A percentile compares a stretch with the other conserved stretches of the same genome.
phyloP scores from a whole-genome alignment of 208 protist species.

The Crithidia sp. region DNA sequence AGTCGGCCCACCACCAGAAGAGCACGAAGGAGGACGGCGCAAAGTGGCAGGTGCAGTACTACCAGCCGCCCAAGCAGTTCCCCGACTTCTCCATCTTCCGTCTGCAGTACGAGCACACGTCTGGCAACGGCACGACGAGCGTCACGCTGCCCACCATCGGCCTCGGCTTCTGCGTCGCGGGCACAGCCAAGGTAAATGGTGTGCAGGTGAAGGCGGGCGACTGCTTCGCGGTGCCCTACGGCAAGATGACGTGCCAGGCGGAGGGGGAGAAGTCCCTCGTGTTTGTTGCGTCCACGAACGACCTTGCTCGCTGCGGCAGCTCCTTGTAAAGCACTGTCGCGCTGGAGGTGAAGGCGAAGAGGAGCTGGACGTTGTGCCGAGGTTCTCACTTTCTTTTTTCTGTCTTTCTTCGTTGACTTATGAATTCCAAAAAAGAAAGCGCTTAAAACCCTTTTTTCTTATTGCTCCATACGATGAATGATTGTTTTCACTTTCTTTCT shows the following conservation, averaged over 20 bases:
- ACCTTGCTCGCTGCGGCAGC: conserved; percentile 17
- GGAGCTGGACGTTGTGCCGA: too few species aligned
- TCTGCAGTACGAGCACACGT: conserved; percentile 59
- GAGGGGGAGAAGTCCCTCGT: conserved; percentile 57
- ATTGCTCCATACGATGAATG: too few species aligned
- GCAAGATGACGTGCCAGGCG: conserved; percentile 60
- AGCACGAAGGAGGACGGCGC: conserved; percentile 32
- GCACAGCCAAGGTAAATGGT: conserved; percentile 74
- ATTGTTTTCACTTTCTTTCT: background rate
- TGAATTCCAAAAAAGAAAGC: conserved; percentile 24
- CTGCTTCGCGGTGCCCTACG: conserved; percentile 84
- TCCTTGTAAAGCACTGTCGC: background rate
- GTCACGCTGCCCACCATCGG: conserved; percentile 82
- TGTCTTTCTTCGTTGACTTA: too few species aligned
- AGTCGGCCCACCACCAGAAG: conserved; percentile 52
- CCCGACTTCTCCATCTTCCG: conserved; percentile 88
- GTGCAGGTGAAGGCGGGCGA: conserved; percentile 61
- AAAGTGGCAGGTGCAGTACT: conserved; percentile 82
- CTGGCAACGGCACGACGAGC: conserved; percentile 32
- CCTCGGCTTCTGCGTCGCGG: conserved; percentile 84
- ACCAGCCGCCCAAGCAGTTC: conserved; percentile 79
- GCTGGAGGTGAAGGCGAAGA: too few species aligned
- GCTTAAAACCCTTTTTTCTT: background rate
- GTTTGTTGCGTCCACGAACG: conserved; percentile 87
- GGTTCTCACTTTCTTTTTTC: too few species aligned